Evolutionary conservation across 805 yeast genomes (phyloP).

Genomic region (Sungouiella thailandica): DNA sequence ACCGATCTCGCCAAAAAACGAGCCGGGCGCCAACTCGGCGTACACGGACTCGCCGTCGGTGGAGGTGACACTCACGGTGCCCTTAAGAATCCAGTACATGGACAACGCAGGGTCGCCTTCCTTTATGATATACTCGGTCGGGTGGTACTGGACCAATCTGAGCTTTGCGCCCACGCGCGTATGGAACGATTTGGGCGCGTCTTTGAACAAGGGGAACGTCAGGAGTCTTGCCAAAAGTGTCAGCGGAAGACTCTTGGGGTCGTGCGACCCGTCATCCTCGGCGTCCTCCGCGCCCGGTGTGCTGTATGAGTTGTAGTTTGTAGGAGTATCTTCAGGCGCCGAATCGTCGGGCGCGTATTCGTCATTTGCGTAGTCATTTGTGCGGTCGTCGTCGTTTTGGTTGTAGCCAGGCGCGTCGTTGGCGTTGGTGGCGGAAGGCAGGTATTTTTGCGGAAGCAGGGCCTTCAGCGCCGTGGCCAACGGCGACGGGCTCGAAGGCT

Average conservation of each 20-base stretch:
- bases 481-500: conserved; percentile 17
- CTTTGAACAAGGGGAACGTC: conserved; percentile 59
- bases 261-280: conserved; percentile 8
- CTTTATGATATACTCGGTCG: conserved; percentile 65
- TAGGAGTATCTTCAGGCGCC: too few relatives aligned
- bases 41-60: conserved; percentile 73
- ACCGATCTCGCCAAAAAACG: conserved; percentile 78
- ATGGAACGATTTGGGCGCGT: conserved; percentile 64
- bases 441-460: neutral
- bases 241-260: conserved; percentile 38
- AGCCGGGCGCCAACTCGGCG: conserved; percentile 65
- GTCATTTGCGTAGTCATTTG: too few relatives aligned
- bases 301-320: too few relatives aligned
- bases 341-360: too few relatives aligned
- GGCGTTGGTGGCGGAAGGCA: conserved; percentile 2
- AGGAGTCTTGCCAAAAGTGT: conserved; percentile 49
- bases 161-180: conserved; percentile 54
- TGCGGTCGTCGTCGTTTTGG: conserved; percentile 6
- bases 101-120: conserved; percentile 70
- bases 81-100: conserved; percentile 77
- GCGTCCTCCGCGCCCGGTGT: too few relatives aligned
- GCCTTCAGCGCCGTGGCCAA: conserved; percentile 5
- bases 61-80: conserved; percentile 70
- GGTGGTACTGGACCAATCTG: conserved; percentile 54
- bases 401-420: conserved; percentile 8